phyloP scores from a whole-genome alignment of 163 green algal genomes.

The Chlorella variabilis region DNA sequence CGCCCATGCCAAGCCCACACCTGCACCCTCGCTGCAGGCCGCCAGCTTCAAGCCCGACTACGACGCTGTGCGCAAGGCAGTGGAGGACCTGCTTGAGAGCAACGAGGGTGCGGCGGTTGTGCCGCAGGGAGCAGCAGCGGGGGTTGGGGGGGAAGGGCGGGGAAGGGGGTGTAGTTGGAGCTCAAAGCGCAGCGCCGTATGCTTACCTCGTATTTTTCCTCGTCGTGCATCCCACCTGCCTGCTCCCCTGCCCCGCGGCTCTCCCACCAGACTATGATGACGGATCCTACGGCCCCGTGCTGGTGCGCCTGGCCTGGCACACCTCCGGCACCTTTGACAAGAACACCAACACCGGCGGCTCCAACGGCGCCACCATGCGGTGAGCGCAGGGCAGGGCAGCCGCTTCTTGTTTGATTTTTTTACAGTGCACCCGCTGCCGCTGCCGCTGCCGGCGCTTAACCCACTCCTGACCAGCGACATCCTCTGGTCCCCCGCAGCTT shows the following conservation, averaged over 20 bases:
- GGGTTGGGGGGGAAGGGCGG: too few relatives aligned
- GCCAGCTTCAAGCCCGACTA: conserved; percentile 72
- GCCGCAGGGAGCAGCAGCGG: too few relatives aligned
- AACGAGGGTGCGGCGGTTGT: conserved; percentile 11
- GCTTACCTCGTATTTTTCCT: too few relatives aligned
- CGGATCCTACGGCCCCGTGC: conserved; percentile 75
- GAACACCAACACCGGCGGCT: conserved; percentile 73
- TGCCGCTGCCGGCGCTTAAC: too few relatives aligned
- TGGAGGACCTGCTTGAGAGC: conserved; percentile 69
- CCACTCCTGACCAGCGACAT: background rate
- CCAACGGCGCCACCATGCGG: conserved; percentile 89
- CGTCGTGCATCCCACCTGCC: too few relatives aligned
- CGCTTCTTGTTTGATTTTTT: too few relatives aligned
- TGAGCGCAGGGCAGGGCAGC: too few relatives aligned
- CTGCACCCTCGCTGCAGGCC: background rate
- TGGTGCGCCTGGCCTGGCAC: conserved; percentile 86
- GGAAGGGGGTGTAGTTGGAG: too few relatives aligned
- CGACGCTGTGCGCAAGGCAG: conserved; percentile 68
- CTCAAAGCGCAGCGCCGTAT: too few relatives aligned
- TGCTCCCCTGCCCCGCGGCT: too few relatives aligned
- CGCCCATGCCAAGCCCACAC: too few relatives aligned
- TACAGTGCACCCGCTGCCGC: too few relatives aligned
- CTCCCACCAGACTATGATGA: conserved; percentile 87
- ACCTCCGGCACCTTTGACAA: conserved; percentile 85
- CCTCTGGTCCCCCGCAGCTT: conserved; percentile 59